Conservation (phyloP, 768 basidiomycete species). For the Jaapia argillacea region DNA sequence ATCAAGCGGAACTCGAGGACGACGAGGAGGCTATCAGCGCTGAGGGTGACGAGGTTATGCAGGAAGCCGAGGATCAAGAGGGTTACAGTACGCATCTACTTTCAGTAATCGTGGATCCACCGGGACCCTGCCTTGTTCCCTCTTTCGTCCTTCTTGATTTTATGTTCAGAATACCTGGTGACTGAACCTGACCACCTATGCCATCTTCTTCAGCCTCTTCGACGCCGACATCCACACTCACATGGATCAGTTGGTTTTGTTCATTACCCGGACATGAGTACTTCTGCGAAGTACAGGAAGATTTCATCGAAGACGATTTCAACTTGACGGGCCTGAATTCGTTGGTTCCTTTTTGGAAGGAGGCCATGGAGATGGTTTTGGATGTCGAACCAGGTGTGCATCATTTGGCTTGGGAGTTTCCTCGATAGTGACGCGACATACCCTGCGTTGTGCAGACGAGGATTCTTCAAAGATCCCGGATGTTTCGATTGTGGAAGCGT, state of each 20-base stretch:
- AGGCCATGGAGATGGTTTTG: constrained; percentile 99
- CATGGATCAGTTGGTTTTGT: constrained; percentile 97
- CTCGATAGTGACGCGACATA: constrained; percentile 11
- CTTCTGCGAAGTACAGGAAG: constrained; percentile 96
- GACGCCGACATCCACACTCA: constrained; percentile 83
- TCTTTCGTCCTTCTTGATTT: constrained; percentile 1
- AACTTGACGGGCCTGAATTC: constrained; percentile 93
- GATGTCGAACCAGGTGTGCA: constrained; percentile 92
- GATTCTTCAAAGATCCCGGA: constrained; percentile 95
- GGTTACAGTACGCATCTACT: constrained; percentile 65
- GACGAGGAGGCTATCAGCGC: constrained; percentile 54
- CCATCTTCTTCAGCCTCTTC: constrained; percentile 55
- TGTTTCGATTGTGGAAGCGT: constrained; percentile 96
- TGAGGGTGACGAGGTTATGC: constrained; percentile 73
- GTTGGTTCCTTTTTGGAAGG: constrained; percentile 99
- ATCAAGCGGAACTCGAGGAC: constrained; percentile 44
- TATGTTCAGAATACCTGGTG: constrained; percentile 2
- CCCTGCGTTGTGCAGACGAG: constrained; percentile 54
- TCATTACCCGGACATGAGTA: constrained; percentile 94
- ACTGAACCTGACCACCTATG: constrained; percentile 3
- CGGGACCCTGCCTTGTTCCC: not conserved
- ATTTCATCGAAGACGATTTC: constrained; percentile 99
- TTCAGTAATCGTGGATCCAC: constrained; percentile 6
- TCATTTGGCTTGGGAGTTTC: constrained; percentile 5
- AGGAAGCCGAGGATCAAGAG: constrained; percentile 51